phyloP scores from a whole-genome alignment of 805 yeast genomes.

The Saturnispora zaruensis region DNA sequence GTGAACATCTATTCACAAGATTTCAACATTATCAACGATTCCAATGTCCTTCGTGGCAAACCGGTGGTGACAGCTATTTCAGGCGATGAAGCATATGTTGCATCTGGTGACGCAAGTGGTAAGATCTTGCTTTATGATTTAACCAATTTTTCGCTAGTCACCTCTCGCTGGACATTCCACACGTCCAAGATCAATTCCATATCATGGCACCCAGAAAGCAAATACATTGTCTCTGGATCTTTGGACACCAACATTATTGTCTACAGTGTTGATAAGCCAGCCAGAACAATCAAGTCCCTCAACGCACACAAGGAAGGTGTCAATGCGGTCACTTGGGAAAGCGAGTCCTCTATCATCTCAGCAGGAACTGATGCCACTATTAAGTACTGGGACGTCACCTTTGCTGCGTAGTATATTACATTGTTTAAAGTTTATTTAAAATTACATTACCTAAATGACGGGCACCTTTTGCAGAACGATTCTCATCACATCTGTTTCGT shows the following conservation, averaged over 20 bases:
- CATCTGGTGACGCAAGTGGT: constrained; percentile 83
- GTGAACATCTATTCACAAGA: constrained; percentile 33
- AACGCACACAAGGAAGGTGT: constrained; percentile 91
- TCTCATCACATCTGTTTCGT: constrained; percentile 41
- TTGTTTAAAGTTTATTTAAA: background rate
- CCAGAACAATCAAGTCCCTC: constrained; percentile 60
- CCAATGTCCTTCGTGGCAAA: constrained; percentile 45
- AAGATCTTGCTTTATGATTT: constrained; percentile 69
- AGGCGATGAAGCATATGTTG: constrained; percentile 57
- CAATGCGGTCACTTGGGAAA: constrained; percentile 60
- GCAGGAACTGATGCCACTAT: constrained; percentile 79
- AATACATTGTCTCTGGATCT: constrained; percentile 69
- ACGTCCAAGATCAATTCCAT: constrained; percentile 72
- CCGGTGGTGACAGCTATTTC: constrained; percentile 62
- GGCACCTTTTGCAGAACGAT: constrained; percentile 44
- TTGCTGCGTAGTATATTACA: background rate
- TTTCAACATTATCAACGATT: constrained; percentile 17
- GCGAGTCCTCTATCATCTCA: constrained; percentile 43
- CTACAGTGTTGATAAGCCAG: constrained; percentile 72
- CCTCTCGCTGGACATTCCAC: constrained; percentile 95
- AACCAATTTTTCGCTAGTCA: constrained; percentile 45
- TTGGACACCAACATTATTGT: constrained; percentile 74
- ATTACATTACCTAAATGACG: constrained; percentile 32
- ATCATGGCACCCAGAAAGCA: constrained; percentile 69
- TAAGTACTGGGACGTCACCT: constrained; percentile 55